Conservation (phyloP, 176 grass and related monocot species). For the Zea luxurians region DNA sequence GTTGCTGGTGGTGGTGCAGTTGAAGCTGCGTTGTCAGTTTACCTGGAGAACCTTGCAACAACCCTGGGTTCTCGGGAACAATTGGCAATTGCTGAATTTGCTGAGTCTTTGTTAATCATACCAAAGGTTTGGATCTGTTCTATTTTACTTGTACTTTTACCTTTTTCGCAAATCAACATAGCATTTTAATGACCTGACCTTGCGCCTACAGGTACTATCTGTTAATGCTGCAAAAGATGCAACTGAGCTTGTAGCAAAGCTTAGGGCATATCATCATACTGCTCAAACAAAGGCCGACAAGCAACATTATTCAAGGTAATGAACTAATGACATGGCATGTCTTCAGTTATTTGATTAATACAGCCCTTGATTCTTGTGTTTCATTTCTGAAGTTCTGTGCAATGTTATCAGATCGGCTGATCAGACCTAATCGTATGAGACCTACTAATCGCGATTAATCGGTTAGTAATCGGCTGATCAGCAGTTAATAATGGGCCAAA, state of each 20-base stretch:
- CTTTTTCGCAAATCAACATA: neutral
- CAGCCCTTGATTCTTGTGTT: neutral
- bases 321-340: neutral
- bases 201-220: constrained; percentile 57
- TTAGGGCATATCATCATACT: constrained; percentile 86
- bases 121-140: constrained; percentile 61
- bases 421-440: no score
- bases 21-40: constrained; percentile 83
- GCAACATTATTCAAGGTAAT: constrained; percentile 84
- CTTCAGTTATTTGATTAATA: neutral
- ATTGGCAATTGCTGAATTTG: constrained; percentile 78
- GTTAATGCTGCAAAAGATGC: constrained; percentile 94
- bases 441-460: no score
- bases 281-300: constrained; percentile 90
- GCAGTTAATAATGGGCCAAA: no score
- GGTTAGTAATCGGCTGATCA: no score
- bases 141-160: neutral
- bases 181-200: constrained; percentile 15
- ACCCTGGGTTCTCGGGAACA: constrained; percentile 87
- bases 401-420: no score
- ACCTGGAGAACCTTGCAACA: constrained; percentile 85
- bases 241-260: constrained; percentile 85
- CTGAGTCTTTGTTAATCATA: constrained; percentile 82
- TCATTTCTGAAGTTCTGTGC: neutral
- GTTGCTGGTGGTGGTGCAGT: constrained; percentile 95